Base-by-base conservation (phyloP, 805 yeast species). In the Dipodascus geniculatus region DNA sequence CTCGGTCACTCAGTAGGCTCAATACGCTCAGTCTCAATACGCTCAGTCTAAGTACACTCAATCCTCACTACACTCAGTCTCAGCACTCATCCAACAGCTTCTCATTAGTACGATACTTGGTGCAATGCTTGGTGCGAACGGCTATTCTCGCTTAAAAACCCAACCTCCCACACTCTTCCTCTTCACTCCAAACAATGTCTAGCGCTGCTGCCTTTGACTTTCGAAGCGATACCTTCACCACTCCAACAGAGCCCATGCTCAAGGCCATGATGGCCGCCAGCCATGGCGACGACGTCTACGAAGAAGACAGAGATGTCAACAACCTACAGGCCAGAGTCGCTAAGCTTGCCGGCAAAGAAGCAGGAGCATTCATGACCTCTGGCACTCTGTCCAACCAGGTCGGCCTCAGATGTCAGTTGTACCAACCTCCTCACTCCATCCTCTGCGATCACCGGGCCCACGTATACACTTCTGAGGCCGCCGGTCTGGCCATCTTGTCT, bases 331-430 rank as follows among this genome's bases (percentile, higher is more conserved):
- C 68, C 8, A 75, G 76, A 53, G 80, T 90, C 53, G 84, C 87
- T 3, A 69, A 72, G 22, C 60, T 89, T 54, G 75, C 95, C 3
- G 96, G 95, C 17, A 86, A 83, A 61, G 87, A 82, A 60, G 85
- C 87, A 1, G 96, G 86, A 11, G 66, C 88, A 52, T 90, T 75
- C 68, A 87, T 95, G 69, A 87, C 82, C 20, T 84, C 95, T 22
- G 97, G 98, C 49, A 91, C 97, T 3, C 69, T 90, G 68, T 83
- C 96, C 9, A 90, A 90, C 70, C 98, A 90, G 69, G 75, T 90
- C 56, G 96, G 84, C 16, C 66, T 90, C 48, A 75, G 96, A 63
- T 73, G 88, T 2, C 86, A 84, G 59, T 71, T 91, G 50, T 68
- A 67, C 57, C 91, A 85, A 63, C 96, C 96, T 17, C 95, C 96